Evolutionary conservation across 345 rosid genomes (phyloP), one percentile per base, ranked within the genome.

Genomic region (Leavenworthia alabamica): DNA sequence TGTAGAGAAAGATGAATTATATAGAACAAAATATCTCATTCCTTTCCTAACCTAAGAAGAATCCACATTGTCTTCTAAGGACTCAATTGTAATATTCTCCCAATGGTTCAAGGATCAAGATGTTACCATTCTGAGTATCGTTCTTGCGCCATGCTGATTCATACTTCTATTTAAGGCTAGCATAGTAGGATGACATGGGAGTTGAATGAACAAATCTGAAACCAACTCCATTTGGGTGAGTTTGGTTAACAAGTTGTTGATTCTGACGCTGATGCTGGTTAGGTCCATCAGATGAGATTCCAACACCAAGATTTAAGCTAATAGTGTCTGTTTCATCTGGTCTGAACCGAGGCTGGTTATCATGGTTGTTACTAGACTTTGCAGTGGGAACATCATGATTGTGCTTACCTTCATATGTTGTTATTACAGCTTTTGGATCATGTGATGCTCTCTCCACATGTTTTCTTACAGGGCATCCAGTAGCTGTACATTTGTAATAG

Each of bases 361-460:
- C 95, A 24, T 86, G 90, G 42, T 82, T 88, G 75, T 73, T 83
- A 70, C 75, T 79, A 48, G 67, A 73, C 79, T 73, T 86, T 67
- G 95, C 87, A 19, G 79, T 71, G 24, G 99, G 99, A 27, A 90
- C 97, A 57, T 87, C 96, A 29, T 93, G 99, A 62, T 85, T 86
- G 81, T 94, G 99, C 61, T 90, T 94, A 43, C 99, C 99, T 75
- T 94, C 99, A 23, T 94, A 94, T 51, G 99, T 88, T 67, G 99
- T 94, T 66, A 94, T 90, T 31, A 94, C 97, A 17, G 99, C 99
- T 75, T 94, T 94, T 5, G 84, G 96, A 70, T 93, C 99, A 67
- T 94, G 97, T 14, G 97, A 90, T 72, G 99, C 99, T 71, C 99
- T 84, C 82, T 93, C 99, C 71, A 93, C 96, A 10, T 89, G 99